Conservation (phyloP, 2,329 filamentous ascomycete species). For the Claviceps spartinae region DNA sequence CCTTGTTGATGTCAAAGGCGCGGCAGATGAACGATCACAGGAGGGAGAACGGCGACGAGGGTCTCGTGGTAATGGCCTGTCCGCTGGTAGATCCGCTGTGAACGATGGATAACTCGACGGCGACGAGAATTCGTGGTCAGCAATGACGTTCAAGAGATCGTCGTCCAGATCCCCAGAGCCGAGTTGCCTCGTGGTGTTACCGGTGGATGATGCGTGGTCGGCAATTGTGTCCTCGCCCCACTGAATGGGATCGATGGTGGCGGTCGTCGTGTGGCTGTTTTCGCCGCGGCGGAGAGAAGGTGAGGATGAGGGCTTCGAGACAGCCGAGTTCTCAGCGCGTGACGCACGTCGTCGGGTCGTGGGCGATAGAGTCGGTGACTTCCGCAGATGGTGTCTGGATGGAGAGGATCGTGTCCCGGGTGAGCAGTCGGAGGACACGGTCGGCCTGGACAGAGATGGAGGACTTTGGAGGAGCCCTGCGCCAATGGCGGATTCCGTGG, state of each 20-base stretch:
- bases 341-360: not conserved
- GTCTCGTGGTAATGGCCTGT: slow-evolving; percentile 2
- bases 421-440: slow-evolving; percentile 5
- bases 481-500: not conserved
- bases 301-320: not conserved
- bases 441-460: not conserved
- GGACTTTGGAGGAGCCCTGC: not conserved
- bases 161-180: slow-evolving; percentile 9
- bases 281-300: not conserved
- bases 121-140: slow-evolving; percentile 20
- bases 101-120: slow-evolving; percentile 23
- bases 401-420: slow-evolving; percentile 8
- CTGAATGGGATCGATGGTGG: slow-evolving; percentile 1
- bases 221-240: slow-evolving; percentile 8
- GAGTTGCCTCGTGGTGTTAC: not conserved
- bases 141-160: slow-evolving; percentile 14
- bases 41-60: slow-evolving; percentile 5
- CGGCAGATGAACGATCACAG: slow-evolving; percentile 9
- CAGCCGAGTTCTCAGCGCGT: not conserved
- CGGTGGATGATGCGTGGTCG: not conserved
- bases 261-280: not conserved
- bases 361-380: not conserved
- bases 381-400: slow-evolving; percentile 5
- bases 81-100: slow-evolving; percentile 1
- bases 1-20: slow-evolving; percentile 10